Evolutionary conservation across 1,284 basidiomycete genomes (phyloP).

Genomic region (Cutaneotrichosporon mucoides): DNA sequence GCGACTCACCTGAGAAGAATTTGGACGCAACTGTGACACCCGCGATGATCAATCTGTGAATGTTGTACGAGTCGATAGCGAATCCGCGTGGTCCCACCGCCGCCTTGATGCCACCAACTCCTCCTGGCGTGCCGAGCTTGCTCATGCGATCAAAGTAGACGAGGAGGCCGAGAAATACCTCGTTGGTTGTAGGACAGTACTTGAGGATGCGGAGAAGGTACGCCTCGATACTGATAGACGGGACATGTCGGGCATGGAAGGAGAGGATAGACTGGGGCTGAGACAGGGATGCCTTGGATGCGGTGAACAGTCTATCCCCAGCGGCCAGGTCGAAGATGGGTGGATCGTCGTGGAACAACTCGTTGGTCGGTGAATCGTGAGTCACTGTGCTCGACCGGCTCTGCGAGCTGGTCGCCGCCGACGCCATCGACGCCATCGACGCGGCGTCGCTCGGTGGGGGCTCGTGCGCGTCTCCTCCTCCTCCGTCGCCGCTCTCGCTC

Average conservation of each 20-base stretch:
- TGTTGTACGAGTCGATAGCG: constrained; percentile 95
- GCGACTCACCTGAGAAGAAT: constrained; percentile 69
- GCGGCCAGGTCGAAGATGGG: constrained; percentile 48
- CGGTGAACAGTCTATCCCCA: constrained; percentile 52
- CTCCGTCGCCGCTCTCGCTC: neutral
- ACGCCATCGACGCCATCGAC: neutral
- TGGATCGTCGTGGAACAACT: constrained; percentile 28
- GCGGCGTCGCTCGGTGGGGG: constrained; percentile 6
- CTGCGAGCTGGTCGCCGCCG: constrained; percentile 2
- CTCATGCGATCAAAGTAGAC: constrained; percentile 92
- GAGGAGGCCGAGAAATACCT: constrained; percentile 88
- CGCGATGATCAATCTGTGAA: constrained; percentile 92
- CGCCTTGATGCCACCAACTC: constrained; percentile 31
- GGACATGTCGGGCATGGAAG: constrained; percentile 93
- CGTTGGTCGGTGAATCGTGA: constrained; percentile 37
- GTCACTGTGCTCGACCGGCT: constrained; percentile 8
- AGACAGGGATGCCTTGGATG: constrained; percentile 69
- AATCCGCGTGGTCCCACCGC: constrained; percentile 57
- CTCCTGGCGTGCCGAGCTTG: constrained; percentile 39
- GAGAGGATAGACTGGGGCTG: constrained; percentile 79
- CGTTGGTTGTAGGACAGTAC: constrained; percentile 97
- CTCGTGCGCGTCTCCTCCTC: neutral
- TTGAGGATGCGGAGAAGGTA: constrained; percentile 94
- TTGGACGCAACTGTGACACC: constrained; percentile 98
- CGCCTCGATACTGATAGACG: constrained; percentile 88